phyloP scores from a whole-genome alignment of 768 basidiomycete species.

The Leccinum sublutescens region DNA sequence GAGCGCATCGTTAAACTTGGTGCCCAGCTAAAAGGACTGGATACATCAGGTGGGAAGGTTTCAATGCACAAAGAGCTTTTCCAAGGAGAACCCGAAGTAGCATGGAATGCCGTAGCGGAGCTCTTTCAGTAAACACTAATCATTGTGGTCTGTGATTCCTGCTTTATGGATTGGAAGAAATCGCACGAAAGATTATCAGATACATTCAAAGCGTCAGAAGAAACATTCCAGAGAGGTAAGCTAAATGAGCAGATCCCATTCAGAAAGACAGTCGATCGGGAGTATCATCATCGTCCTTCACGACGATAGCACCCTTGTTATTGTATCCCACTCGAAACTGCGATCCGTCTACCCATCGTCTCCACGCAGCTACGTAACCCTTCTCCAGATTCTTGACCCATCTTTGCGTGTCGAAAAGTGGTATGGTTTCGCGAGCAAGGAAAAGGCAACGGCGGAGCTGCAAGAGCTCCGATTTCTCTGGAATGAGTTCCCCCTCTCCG shows the following conservation, averaged over 20 bases:
- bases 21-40: not conserved
- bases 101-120: slow-evolving; percentile 13
- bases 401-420: slow-evolving; percentile 47
- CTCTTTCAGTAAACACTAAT: not conserved
- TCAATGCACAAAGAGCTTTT: slow-evolving; percentile 9
- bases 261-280: not conserved
- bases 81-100: slow-evolving; percentile 12
- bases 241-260: not conserved
- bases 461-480: slow-evolving; percentile 35
- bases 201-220: not conserved
- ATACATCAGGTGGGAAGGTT: not conserved
- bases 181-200: not conserved
- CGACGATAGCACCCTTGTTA: slow-evolving; percentile 33
- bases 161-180: not conserved
- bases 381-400: slow-evolving; percentile 51
- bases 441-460: slow-evolving; percentile 42
- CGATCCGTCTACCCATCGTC: slow-evolving; percentile 46
- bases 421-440: slow-evolving; percentile 39
- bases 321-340: slow-evolving; percentile 31
- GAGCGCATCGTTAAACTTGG: not conserved
- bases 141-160: not conserved
- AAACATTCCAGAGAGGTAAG: not conserved
- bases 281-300: slow-evolving; percentile 30
- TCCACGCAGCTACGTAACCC: slow-evolving; percentile 43
- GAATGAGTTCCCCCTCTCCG: not conserved